Base-by-base conservation (phyloP, 805 yeast species). In the Metschnikowia bowlesiae region DNA sequence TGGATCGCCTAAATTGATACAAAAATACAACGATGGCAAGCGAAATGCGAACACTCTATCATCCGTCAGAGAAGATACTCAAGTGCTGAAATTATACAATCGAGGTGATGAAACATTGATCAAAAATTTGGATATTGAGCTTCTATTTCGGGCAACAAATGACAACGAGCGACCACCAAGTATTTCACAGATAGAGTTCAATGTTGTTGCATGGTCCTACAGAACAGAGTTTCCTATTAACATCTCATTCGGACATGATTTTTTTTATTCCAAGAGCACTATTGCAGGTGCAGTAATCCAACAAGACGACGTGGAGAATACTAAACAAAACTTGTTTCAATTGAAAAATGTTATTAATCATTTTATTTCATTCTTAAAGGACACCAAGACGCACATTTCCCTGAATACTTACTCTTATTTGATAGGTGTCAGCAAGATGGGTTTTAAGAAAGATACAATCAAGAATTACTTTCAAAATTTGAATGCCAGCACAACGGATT, bases 201-300 rank as follows among this genome's bases (percentile, higher is more conserved):
- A 70, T 50, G 57, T 73, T 7, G 69, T 73, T 2, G 63, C 70
- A 13, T 73, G 78, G 78, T 57, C 77, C 1, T 71, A 67, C 55
- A 58, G 62, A 38, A 62, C 76, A 4, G 75, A 71, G 26, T 72
- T 66, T 48, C 76, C 78, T 3, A 55, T 74, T 31, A 77, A 76
- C 6, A 57, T 69, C 43, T 62, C 65, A 29, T 53, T 74, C 18
- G 71, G 68, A 9, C 72, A 71, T 48, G 78, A 74, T 50, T 73
- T 74, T 54, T 71, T 73, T 55, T 72, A 74, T 50, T 59, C 68
- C 26, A 61, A 61, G 39, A 62, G 65, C 3, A 60, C 61, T 16
- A 57, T 55, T 16, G 40, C 53, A 1, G 58, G 53, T 1, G 61
- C 57, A 13, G 52, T 56, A 6, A 47, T 51, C 6, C 56, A 53